Percentiles rank a stretch among this genome's conserved stretches.
Conservation (phyloP, 1,284 basidiomycete species). For the Moniliophthora roreri region DNA sequence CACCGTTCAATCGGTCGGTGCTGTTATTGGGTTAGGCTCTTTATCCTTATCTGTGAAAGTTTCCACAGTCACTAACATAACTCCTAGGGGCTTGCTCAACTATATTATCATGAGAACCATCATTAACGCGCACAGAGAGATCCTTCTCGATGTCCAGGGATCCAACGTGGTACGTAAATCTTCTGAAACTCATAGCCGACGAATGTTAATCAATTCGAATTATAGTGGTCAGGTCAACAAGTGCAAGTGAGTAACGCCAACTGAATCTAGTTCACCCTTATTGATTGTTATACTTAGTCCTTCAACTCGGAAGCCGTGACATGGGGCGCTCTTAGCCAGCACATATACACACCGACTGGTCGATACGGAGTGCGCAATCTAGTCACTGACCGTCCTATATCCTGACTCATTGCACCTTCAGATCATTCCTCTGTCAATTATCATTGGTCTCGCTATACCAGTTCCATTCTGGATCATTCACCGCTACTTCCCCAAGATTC, state of each 20-base stretch:
- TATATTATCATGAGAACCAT: slow-evolving; percentile 52
- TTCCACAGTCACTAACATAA: slow-evolving; percentile 12
- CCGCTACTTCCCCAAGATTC: slow-evolving; percentile 44
- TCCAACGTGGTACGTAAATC: slow-evolving; percentile 12
- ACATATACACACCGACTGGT: slow-evolving; percentile 47
- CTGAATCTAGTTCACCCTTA: not conserved
- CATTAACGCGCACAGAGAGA: slow-evolving; percentile 39
- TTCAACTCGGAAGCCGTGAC: slow-evolving; percentile 50
- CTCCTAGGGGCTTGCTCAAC: slow-evolving; percentile 34
- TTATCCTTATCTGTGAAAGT: not conserved
- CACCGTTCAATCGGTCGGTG: slow-evolving; percentile 53
- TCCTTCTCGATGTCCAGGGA: slow-evolving; percentile 16
- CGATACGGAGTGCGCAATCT: slow-evolving; percentile 40
- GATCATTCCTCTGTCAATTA: slow-evolving; percentile 51
- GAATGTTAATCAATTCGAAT: slow-evolving; percentile 13
- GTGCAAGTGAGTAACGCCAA: slow-evolving; percentile 31
- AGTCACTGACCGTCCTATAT: slow-evolving; percentile 12
- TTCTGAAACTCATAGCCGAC: not conserved
- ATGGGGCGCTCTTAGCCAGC: slow-evolving; percentile 57
- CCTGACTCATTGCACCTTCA: slow-evolving; percentile 20
- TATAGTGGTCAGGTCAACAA: slow-evolving; percentile 53
- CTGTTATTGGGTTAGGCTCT: slow-evolving; percentile 42
- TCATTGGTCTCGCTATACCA: slow-evolving; percentile 51
- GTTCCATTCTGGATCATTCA: slow-evolving; percentile 56
- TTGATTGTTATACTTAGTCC: slow-evolving; percentile 13